Base-by-base conservation (phyloP, 75 land plant genomes). In the Selaginella moellendorffii region DNA sequence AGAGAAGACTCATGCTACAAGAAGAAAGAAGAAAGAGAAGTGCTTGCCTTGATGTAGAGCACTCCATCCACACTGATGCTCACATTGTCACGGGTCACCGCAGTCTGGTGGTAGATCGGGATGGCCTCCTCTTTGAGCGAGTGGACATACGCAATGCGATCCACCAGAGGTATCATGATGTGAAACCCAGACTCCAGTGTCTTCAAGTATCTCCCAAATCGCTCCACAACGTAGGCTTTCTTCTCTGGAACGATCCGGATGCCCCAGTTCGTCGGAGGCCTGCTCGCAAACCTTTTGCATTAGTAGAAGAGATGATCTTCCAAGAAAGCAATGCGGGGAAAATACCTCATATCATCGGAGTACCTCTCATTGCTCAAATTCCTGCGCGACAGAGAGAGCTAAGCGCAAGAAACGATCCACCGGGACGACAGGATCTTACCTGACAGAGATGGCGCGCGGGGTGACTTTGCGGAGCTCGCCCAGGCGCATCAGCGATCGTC, bases 91-190 rank as follows among this genome's bases (percentile, higher is more conserved):
- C 78, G 88, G 9, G 97, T 92, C 30, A 92, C 85, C 28, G 97
- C 97, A 61, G 82, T 73, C 78, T 92, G 97, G 31, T 85, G 79
- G 12, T 88, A 82, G 31, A 92, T 92, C 0, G 81, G 86, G 63
- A 92, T 92, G 2, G 95, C 89, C 70, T 88, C 95, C 74, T 92
- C 97, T 63, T 92, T 92, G 62, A 92, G 70, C 10, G 97, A 92
- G 53, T 92, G 97, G 29, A 81, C 95, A 70, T 92, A 92, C 0
- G 97, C 97, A 61, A 92, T 88, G 52, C 83, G 73, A 59, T 92
- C 97, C 21, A 88, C 86, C 5, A 88, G 46, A 1, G 97, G 97
- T 29, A 92, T 72, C 62, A 92, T 62, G 8, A 88, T n/a, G 30
- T 92, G 97, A 29, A 92, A 79, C 23, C 97, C 97, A 12, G 95